Conservation (phyloP, 352 stramenopile species). For the Globisporangium nunn region DNA sequence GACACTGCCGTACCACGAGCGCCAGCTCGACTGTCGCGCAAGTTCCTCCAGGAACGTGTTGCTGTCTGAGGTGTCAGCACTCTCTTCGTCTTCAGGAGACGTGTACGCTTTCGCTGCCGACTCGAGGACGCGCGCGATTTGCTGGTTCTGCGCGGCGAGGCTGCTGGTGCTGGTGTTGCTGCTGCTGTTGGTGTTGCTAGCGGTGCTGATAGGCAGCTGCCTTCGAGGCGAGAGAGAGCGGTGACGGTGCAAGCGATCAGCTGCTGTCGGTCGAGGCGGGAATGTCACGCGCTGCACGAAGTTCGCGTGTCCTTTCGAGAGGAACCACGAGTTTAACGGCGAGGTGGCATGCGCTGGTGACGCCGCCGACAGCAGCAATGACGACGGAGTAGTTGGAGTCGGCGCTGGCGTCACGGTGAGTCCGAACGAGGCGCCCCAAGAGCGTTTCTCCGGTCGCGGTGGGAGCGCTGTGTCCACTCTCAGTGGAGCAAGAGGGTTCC, state of each 20-base stretch:
- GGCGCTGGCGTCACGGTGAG: neutral
- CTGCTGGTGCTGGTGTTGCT: neutral
- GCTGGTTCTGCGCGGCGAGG: neutral
- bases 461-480: neutral
- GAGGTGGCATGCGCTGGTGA: slow-evolving; percentile 6
- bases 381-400: neutral
- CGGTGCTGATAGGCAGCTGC: neutral
- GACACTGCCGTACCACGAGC: slow-evolving; percentile 49
- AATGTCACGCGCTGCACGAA: slow-evolving; percentile 17
- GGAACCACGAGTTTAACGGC: slow-evolving; percentile 17
- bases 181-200: neutral
- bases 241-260: slow-evolving; percentile 31
- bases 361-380: neutral
- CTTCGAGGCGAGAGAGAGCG: slow-evolving; percentile 32
- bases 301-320: slow-evolving; percentile 20
- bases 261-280: slow-evolving; percentile 5
- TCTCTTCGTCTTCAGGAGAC: neutral
- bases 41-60: slow-evolving; percentile 50
- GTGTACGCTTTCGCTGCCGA: neutral
- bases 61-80: neutral
- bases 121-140: neutral
- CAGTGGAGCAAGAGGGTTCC: neutral
- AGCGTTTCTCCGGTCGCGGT: slow-evolving; percentile 2
- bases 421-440: slow-evolving; percentile 13
- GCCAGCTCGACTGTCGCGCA: slow-evolving; percentile 34